phyloP scores from a whole-genome alignment of 1,284 basidiomycete genomes.

The Moniliella sp. region DNA sequence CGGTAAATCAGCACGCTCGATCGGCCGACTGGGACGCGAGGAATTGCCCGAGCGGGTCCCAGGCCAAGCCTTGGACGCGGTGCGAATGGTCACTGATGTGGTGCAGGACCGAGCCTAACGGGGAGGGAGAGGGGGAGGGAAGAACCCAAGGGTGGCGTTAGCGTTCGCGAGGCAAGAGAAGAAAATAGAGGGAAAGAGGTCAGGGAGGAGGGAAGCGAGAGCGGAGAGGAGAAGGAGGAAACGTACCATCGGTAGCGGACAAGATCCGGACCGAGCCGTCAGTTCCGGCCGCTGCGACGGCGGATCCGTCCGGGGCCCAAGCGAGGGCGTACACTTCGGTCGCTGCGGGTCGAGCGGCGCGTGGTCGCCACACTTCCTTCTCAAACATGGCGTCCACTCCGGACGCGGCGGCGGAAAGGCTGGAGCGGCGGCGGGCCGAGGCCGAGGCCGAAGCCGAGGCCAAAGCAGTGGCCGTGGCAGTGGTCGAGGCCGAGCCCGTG shows the following conservation, averaged over 20 bases:
- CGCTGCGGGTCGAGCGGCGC: conserved; percentile 48
- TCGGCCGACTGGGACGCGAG: conserved; percentile 31
- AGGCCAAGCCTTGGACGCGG: conserved; percentile 32
- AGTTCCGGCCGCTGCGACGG: conserved; percentile 77
- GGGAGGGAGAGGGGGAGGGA: conserved; percentile 48
- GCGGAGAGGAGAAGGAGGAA: not conserved
- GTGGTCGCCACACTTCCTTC: conserved; percentile 83
- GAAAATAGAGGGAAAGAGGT: not conserved
- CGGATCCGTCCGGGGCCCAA: conserved; percentile 86
- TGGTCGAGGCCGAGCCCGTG: no score
- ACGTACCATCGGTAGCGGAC: conserved; percentile 48
- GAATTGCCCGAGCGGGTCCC: conserved; percentile 28
- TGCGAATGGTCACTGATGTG: conserved; percentile 30
- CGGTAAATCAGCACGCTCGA: conserved; percentile 23
- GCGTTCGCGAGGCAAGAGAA: conserved; percentile 52
- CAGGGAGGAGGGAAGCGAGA: not conserved
- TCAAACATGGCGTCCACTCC: conserved; percentile 60
- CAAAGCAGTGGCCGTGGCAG: conserved; percentile 40
- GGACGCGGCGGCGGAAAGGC: conserved; percentile 45
- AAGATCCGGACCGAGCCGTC: conserved; percentile 82
- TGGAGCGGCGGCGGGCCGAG: conserved; percentile 47
- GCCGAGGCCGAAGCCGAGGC: conserved; percentile 43
- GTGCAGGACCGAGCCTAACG: conserved; percentile 38
- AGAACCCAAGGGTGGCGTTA: conserved; percentile 74
- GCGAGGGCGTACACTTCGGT: conserved; percentile 81